A percentile compares a stretch with the other conserved stretches of the same genome.
Evolutionary conservation across 1,139 yeast genomes (phyloP).

Genomic region (Geotrichum phurueaensis): DNA sequence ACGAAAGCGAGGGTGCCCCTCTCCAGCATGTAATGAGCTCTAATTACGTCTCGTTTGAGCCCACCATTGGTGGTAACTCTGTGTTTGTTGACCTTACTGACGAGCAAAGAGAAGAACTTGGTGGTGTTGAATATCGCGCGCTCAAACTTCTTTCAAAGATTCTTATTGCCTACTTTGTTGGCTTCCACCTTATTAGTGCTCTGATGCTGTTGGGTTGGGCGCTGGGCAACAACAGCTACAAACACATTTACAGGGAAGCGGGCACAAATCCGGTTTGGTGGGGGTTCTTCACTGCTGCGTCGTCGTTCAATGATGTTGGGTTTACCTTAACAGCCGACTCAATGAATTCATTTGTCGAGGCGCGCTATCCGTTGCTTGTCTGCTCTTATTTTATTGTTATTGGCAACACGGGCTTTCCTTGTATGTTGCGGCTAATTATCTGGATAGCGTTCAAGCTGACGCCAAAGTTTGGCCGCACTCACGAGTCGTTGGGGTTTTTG

Average conservation of each 20-base stretch:
- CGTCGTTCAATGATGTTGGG: slow-evolving; percentile 82
- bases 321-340: slow-evolving; percentile 74
- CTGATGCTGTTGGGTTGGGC: slow-evolving; percentile 65
- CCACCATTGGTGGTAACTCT: slow-evolving; percentile 93
- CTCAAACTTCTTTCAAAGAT: slow-evolving; percentile 68
- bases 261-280: slow-evolving; percentile 83
- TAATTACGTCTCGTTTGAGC: slow-evolving; percentile 77
- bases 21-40: slow-evolving; percentile 32
- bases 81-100: slow-evolving; percentile 77
- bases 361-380: slow-evolving; percentile 59
- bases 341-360: slow-evolving; percentile 56
- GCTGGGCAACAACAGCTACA: slow-evolving; percentile 41
- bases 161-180: slow-evolving; percentile 61
- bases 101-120: slow-evolving; percentile 85
- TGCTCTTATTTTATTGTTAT: slow-evolving; percentile 66
- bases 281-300: slow-evolving; percentile 77
- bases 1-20: slow-evolving; percentile 10
- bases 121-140: slow-evolving; percentile 95
- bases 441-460: slow-evolving; percentile 71
- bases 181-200: slow-evolving; percentile 61
- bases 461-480: slow-evolving; percentile 45
- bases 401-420: slow-evolving; percentile 93
- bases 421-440: slow-evolving; percentile 66
- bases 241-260: slow-evolving; percentile 40
- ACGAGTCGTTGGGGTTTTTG: slow-evolving; percentile 76